Percentiles rank a stretch among this genome's conserved stretches.
These are phyloP conservation scores for Phytophthora gonapodyides DNA, from an alignment of 352 stramenopile genomes.

Conservation along the genomic window DNA sequence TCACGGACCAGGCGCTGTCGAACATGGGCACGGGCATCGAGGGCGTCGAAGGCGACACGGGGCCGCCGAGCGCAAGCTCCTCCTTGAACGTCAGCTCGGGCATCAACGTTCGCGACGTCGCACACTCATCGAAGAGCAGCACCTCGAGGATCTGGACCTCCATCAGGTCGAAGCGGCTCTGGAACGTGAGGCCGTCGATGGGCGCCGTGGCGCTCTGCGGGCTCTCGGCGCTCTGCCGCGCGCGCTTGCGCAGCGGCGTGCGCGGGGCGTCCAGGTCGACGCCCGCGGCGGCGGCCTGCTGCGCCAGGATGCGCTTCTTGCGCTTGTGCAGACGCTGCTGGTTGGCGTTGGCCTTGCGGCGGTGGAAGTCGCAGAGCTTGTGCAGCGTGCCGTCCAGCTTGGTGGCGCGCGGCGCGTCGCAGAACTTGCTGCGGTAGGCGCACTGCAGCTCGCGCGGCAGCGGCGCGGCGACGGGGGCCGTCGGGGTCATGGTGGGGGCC, in stretches of 20 bases:
- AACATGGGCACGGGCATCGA: slow-evolving; percentile 19
- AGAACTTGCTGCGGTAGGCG: slow-evolving; percentile 56
- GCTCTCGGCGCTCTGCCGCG: slow-evolving; percentile 14
- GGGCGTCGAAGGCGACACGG: slow-evolving; percentile 18
- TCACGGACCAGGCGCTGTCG: slow-evolving; percentile 33
- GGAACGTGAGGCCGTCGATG: slow-evolving; percentile 26
- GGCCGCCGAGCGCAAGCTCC: neutral
- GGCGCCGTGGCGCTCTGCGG: slow-evolving; percentile 29
- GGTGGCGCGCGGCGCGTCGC: slow-evolving; percentile 41
- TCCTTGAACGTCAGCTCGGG: slow-evolving; percentile 13
- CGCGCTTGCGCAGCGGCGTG: slow-evolving; percentile 25
- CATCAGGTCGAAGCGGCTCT: slow-evolving; percentile 35
- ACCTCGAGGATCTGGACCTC: slow-evolving; percentile 45
- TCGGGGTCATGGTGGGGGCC: neutral
- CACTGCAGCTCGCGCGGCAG: slow-evolving; percentile 43
- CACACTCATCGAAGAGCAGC: slow-evolving; percentile 38
- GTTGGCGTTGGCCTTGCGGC: slow-evolving; percentile 55
- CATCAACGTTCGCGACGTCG: neutral
- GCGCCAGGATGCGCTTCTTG: slow-evolving; percentile 42
- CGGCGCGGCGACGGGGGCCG: neutral
- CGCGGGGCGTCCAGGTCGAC: slow-evolving; percentile 9
- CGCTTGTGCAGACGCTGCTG: slow-evolving; percentile 48
- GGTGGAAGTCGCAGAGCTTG: slow-evolving; percentile 59
- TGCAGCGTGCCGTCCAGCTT: slow-evolving; percentile 57
- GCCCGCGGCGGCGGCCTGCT: slow-evolving; percentile 10